Percentiles rank a stretch among this genome's conserved stretches.
phyloP scores from a whole-genome alignment of 2,329 filamentous ascomycete species.

The Colletotrichum aenigma region DNA sequence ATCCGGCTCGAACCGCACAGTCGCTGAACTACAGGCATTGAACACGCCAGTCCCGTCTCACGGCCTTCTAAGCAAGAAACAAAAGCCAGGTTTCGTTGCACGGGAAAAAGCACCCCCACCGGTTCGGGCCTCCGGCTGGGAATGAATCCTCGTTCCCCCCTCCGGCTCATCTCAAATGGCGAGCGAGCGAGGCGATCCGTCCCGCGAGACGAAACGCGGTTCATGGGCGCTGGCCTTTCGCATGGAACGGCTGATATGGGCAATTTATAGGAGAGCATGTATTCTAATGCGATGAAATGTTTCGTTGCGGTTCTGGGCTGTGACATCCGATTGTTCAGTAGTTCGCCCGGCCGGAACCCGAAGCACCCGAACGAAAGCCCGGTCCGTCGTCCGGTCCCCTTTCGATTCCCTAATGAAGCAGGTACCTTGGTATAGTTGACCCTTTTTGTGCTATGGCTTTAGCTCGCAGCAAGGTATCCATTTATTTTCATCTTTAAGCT shows the following conservation, averaged over 20 bases:
- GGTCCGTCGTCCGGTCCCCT: neutral
- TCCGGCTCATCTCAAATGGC: neutral
- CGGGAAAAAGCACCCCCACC: neutral
- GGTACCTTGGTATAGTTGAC: too few relatives aligned
- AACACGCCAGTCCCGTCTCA: neutral
- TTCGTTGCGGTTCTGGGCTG: neutral
- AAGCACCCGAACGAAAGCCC: neutral
- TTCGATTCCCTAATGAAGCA: neutral
- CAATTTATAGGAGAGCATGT: neutral
- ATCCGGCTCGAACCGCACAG: neutral
- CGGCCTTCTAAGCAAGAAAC: neutral
- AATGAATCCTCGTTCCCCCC: neutral
- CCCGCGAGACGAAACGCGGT: neutral
- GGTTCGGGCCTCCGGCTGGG: neutral
- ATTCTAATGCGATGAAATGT: neutral
- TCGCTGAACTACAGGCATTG: accelerated
- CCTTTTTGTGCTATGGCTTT: neutral
- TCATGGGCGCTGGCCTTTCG: neutral
- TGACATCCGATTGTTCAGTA: neutral
- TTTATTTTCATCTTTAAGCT: neutral
- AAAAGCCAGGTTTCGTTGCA: neutral
- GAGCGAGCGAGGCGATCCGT: neutral
- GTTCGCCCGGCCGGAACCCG: neutral
- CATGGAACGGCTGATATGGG: neutral
- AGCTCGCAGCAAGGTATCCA: neutral